These are phyloP conservation scores for Nyssa sinensis DNA, from an alignment of 148 eudicot genomes.

Conservation along the genomic window DNA sequence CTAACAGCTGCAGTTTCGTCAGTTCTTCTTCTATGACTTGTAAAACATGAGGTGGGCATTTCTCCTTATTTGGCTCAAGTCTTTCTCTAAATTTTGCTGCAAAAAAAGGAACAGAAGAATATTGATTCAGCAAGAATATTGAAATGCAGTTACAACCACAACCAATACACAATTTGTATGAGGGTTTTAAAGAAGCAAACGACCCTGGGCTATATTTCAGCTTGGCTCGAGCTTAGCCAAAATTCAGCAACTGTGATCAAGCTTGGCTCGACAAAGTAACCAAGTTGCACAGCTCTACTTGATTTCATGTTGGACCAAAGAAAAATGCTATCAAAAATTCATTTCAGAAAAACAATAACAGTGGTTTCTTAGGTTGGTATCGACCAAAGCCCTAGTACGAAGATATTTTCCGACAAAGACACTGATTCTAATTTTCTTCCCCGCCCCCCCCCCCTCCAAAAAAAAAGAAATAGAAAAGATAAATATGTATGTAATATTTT, in stretches of 20 bases:
- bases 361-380: no score
- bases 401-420: neutral
- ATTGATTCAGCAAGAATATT: neutral
- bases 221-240: neutral
- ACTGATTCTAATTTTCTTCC: neutral
- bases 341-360: neutral
- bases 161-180: neutral
- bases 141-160: neutral
- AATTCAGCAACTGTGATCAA: conserved; percentile 5
- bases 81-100: conserved; percentile 95
- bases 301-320: neutral
- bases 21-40: conserved; percentile 99
- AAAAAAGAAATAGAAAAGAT: neutral
- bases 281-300: neutral
- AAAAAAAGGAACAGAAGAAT: conserved; percentile 17
- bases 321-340: neutral
- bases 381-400: neutral
- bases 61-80: conserved; percentile 82
- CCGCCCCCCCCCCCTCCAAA: no score
- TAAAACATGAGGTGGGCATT: conserved; percentile 86
- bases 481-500: neutral
- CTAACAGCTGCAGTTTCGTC: conserved; percentile 85
- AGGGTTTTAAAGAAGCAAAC: neutral
- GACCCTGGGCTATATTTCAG: neutral
- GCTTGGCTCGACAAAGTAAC: conserved; percentile 11